These are phyloP conservation scores for Alectoria sarmentosa DNA, from an alignment of 495 filamentous ascomycete genomes.

Conservation along the genomic window DNA sequence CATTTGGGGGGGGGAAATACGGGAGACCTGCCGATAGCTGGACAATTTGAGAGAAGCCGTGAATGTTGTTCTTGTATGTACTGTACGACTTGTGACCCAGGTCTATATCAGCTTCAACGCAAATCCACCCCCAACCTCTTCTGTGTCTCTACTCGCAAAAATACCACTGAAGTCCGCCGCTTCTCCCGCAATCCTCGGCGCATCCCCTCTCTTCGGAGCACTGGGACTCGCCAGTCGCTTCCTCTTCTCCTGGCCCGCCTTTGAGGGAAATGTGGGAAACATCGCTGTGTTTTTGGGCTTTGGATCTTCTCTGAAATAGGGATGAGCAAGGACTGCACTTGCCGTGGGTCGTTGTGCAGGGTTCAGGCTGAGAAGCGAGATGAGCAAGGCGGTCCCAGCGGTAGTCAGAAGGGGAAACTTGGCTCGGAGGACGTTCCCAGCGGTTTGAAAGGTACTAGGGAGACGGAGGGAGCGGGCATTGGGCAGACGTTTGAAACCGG, in stretches of 20 bases:
- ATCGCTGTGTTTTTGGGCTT: constrained; percentile 77
- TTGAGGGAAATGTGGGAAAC: constrained; percentile 90
- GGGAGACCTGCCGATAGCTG: background rate
- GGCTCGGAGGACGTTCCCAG: constrained; percentile 44
- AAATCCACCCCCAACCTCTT: constrained; percentile 80
- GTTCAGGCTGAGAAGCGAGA: constrained; percentile 64
- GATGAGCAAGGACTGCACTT: constrained; percentile 62
- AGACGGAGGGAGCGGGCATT: constrained; percentile 83
- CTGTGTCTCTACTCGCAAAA: constrained; percentile 60
- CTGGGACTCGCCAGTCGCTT: constrained; percentile 67
- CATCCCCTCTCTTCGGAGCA: constrained; percentile 77
- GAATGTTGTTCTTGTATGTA: background rate
- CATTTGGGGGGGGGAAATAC: background rate
- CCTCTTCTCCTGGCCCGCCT: constrained; percentile 86
- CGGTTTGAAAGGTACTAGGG: constrained; percentile 42
- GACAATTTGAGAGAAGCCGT: background rate
- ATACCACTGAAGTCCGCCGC: constrained; percentile 74
- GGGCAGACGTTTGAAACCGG: constrained; percentile 76
- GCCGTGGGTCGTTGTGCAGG: constrained; percentile 65
- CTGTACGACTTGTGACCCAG: background rate
- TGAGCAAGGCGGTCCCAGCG: constrained; percentile 64
- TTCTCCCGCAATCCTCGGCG: constrained; percentile 52
- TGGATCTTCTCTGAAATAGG: constrained; percentile 86
- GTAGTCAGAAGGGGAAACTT: constrained; percentile 76
- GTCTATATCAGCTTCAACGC: constrained; percentile 51